Percentiles rank a stretch among this genome's conserved stretches.
phyloP scores from a whole-genome alignment of 805 yeast genomes.

The Nakazawaea ambrosiae region DNA sequence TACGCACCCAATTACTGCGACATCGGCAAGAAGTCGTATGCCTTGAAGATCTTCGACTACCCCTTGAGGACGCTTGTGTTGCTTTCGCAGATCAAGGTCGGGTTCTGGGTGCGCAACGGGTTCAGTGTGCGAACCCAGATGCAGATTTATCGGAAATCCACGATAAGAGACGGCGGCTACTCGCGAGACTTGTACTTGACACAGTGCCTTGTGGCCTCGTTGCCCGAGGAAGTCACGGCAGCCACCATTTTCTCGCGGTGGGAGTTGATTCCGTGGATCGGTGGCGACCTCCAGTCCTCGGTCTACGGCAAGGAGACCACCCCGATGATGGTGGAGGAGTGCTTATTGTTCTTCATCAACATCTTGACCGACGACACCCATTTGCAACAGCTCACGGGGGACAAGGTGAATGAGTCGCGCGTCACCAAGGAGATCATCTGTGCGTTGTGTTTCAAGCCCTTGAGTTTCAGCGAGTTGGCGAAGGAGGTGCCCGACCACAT shows the following conservation, averaged over 20 bases:
- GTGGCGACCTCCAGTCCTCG: conserved; percentile 30
- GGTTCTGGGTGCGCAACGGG: conserved; percentile 95
- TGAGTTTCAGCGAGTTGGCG: conserved; percentile 65
- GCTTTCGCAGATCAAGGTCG: conserved; percentile 78
- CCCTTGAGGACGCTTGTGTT: conserved; percentile 73
- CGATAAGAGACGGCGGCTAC: conserved; percentile 77
- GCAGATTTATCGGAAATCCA: conserved; percentile 69
- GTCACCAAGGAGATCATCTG: conserved; percentile 74
- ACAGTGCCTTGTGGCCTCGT: conserved; percentile 51
- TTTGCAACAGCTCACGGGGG: conserved; percentile 40
- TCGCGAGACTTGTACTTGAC: conserved; percentile 68
- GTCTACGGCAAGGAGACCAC: conserved; percentile 41
- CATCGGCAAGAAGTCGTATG: conserved; percentile 12
- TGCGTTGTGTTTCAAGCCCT: conserved; percentile 66
- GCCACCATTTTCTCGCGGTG: conserved; percentile 61
- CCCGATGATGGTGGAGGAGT: conserved; percentile 73
- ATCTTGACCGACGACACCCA: conserved; percentile 62
- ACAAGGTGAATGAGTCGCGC: conserved; percentile 40
- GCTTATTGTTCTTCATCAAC: conserved; percentile 58
- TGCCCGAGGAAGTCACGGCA: conserved; percentile 48
- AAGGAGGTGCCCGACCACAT: conserved; percentile 71
- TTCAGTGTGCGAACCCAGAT: conserved; percentile 71
- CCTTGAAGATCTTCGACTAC: conserved; percentile 49
- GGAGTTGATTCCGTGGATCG: conserved; percentile 52
- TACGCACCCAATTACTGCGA: conserved; percentile 6